Evolutionary conservation across 2,329 filamentous ascomycete species (phyloP).

Genomic region (Falciphora oryzae): DNA sequence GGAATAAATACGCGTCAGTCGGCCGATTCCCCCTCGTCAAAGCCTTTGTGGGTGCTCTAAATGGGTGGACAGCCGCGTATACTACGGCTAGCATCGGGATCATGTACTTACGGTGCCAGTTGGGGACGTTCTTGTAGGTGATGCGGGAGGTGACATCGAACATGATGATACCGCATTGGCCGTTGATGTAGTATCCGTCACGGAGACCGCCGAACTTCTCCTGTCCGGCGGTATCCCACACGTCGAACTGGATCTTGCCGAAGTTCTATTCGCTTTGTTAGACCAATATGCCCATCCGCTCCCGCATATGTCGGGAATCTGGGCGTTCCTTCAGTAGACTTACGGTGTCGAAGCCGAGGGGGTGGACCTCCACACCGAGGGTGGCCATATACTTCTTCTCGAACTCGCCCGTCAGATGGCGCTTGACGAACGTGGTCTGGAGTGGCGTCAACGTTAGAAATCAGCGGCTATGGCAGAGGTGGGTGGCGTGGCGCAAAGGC

Average conservation of each 20-base stretch:
- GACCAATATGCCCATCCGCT: slow-evolving; percentile 9
- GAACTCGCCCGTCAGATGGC: slow-evolving; percentile 98
- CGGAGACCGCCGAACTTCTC: slow-evolving; percentile 99
- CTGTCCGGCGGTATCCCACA: slow-evolving; percentile 98
- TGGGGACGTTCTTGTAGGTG: slow-evolving; percentile 99
- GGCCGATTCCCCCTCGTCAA: too few relatives aligned
- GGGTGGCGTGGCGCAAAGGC: background rate
- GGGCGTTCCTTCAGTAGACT: slow-evolving; percentile 34
- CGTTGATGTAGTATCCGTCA: slow-evolving; percentile 99
- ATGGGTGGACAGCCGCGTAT: too few relatives aligned
- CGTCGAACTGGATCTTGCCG: slow-evolving; percentile 95
- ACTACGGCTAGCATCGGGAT: background rate
- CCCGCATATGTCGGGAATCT: background rate
- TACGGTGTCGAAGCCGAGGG: slow-evolving; percentile 96
- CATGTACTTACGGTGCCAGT: slow-evolving; percentile 90
- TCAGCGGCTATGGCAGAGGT: background rate
- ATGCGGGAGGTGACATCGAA: slow-evolving; percentile 99
- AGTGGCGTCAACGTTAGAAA: slow-evolving; percentile 1
- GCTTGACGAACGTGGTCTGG: slow-evolving; percentile 99
- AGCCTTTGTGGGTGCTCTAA: too few relatives aligned
- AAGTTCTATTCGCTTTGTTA: slow-evolving; percentile 65
- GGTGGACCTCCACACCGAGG: slow-evolving; percentile 98
- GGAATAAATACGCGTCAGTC: background rate
- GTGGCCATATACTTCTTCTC: slow-evolving; percentile 99
- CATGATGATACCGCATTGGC: slow-evolving; percentile 99